These are phyloP conservation scores for Metschnikowia arizonensis DNA, from an alignment of 805 yeast genomes.

Conservation along the genomic window DNA sequence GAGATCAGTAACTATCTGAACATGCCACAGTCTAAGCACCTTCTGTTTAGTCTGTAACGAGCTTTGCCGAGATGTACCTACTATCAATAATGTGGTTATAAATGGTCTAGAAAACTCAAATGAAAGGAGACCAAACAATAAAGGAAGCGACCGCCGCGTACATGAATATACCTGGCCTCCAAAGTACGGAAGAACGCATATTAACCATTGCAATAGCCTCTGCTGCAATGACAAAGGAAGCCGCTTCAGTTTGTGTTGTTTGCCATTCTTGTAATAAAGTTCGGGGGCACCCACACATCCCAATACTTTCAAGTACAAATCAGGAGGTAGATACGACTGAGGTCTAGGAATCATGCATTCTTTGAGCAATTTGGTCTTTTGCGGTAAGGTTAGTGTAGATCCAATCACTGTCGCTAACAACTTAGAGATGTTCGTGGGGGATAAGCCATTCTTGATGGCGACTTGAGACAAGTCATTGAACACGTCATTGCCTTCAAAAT, in stretches of 20 bases:
- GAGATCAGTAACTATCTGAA: conserved; percentile 10
- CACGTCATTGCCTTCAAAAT: conserved; percentile 1
- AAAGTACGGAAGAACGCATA: conserved; percentile 13
- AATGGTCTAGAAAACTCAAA: conserved; percentile 16
- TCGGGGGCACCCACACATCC: conserved; percentile 17
- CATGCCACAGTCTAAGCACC: conserved; percentile 15
- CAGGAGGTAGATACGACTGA: conserved; percentile 5
- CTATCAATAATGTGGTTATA: conserved; percentile 12
- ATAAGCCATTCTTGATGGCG: conserved; percentile 3
- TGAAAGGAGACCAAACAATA: conserved; percentile 16
- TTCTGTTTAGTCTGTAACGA: conserved; percentile 2
- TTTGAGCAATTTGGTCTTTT: conserved; percentile 5
- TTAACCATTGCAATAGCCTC: conserved; percentile 16
- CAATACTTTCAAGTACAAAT: conserved; percentile 9
- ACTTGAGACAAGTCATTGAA: conserved; percentile 2
- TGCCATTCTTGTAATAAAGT: conserved; percentile 17
- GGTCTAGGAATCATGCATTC: conserved; percentile 11
- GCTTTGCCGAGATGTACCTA: conserved; percentile 7
- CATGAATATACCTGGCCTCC: conserved; percentile 5
- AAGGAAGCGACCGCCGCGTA: conserved; percentile 12
- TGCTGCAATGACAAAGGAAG: conserved; percentile 13
- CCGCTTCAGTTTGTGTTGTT: conserved; percentile 19
- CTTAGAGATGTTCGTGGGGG: conserved; percentile 5
- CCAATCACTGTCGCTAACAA: conserved; percentile 10
- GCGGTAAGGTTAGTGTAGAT: conserved; percentile 5